phyloP scores from a whole-genome alignment of 805 yeast species.

The Candida adriatica region DNA sequence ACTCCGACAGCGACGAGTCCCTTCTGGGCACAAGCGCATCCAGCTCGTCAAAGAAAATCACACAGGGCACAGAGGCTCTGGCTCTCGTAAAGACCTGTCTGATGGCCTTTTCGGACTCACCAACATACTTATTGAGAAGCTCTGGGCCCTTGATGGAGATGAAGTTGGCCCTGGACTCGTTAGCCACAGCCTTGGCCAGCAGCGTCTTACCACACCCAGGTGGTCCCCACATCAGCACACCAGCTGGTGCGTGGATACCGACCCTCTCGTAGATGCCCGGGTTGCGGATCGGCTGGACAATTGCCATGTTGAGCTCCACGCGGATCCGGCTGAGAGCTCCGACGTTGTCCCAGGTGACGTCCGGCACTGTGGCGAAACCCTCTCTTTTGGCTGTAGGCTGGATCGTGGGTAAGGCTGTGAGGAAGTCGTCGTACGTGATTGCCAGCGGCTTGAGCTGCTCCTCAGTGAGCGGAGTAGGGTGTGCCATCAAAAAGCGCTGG shows the following conservation, averaged over 20 bases:
- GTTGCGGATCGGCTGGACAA: constrained; percentile 90
- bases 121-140: constrained; percentile 87
- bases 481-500: constrained; percentile 61
- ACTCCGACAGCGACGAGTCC: constrained; percentile 81
- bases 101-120: constrained; percentile 91
- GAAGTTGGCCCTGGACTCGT: constrained; percentile 93
- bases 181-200: constrained; percentile 95
- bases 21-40: constrained; percentile 95
- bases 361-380: constrained; percentile 98
- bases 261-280: constrained; percentile 87
- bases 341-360: constrained; percentile 91
- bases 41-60: constrained; percentile 90
- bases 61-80: constrained; percentile 88
- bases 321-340: constrained; percentile 82
- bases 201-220: constrained; percentile 99
- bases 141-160: constrained; percentile 97
- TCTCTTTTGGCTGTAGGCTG: constrained; percentile 98
- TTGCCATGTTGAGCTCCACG: constrained; percentile 92
- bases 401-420: constrained; percentile 80
- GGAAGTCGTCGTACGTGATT: constrained; percentile 73
- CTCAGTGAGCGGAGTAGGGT: constrained; percentile 72
- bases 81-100: constrained; percentile 92
- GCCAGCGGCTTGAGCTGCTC: constrained; percentile 72
- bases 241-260: constrained; percentile 95
- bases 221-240: constrained; percentile 98